Percentiles rank a stretch among this genome's conserved stretches.
These are phyloP conservation scores for Fomitopsis pinicola DNA, from an alignment of 1,284 basidiomycete species.

Conservation along the genomic window DNA sequence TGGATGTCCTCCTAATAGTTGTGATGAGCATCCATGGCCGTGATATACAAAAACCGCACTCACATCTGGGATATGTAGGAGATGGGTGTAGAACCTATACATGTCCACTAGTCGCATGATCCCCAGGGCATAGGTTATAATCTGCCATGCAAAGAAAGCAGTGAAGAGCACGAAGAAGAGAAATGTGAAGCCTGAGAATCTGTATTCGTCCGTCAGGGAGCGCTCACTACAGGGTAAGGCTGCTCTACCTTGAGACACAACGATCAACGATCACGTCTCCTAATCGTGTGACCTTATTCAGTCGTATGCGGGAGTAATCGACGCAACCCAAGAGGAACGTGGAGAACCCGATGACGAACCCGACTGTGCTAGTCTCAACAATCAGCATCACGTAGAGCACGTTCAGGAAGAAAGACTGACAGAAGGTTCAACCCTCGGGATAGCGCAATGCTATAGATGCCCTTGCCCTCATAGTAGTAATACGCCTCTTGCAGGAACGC, in stretches of 20 bases:
- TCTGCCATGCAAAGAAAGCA: conserved; percentile 78
- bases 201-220: conserved; percentile 24
- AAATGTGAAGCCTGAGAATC: conserved; percentile 79
- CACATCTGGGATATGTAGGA: conserved; percentile 77
- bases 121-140: conserved; percentile 58
- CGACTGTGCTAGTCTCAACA: conserved; percentile 70
- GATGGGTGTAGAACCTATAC: conserved; percentile 87
- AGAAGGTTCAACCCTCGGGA: conserved; percentile 86
- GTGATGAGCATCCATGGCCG: not conserved
- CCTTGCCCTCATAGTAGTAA: conserved; percentile 93
- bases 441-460: conserved; percentile 91
- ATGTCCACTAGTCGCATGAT: conserved; percentile 82
- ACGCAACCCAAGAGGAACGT: conserved; percentile 95
- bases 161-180: conserved; percentile 82
- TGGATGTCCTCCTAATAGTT: conserved; percentile 83
- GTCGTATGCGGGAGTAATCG: conserved; percentile 80
- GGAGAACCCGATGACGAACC: conserved; percentile 96
- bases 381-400: conserved; percentile 20
- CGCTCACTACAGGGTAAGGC: conserved; percentile 5
- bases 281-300: conserved; percentile 58
- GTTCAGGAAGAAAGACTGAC: conserved; percentile 49
- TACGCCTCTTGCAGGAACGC: conserved; percentile 95
- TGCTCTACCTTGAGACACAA: conserved; percentile 72
- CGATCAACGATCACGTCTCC: conserved; percentile 76
- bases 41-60: conserved; percentile 31